Evolutionary conservation across 345 rosid genomes (phyloP).

Genomic region (Dipteronia sinensis): DNA sequence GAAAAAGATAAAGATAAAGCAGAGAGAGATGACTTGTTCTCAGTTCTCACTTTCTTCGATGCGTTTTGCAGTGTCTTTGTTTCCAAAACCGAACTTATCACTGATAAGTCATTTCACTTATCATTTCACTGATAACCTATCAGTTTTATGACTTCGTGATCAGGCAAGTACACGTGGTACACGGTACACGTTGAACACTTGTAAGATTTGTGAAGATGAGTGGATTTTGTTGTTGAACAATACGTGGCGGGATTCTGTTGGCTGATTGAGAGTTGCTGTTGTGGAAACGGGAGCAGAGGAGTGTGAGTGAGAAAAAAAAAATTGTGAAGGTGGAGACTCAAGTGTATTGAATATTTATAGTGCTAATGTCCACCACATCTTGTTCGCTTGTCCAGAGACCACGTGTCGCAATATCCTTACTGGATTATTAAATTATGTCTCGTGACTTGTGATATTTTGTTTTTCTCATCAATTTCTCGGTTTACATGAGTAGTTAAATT

Average conservation of each 20-base stretch:
- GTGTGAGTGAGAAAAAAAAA: background rate
- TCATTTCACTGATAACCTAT: background rate
- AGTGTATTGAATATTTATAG: too few relatives aligned
- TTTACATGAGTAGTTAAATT: too few relatives aligned
- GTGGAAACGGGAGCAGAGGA: background rate
- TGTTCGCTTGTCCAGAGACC: too few relatives aligned
- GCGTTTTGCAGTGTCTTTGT: constrained; percentile 46
- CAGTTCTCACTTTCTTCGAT: constrained; percentile 62
- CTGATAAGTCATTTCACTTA: rapidly evolving
- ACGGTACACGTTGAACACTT: too few relatives aligned
- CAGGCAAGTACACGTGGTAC: background rate
- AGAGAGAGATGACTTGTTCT: constrained; percentile 42
- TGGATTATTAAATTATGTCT: too few relatives aligned
- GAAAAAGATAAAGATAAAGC: constrained; percentile 35
- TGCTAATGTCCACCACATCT: too few relatives aligned
- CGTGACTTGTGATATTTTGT: too few relatives aligned
- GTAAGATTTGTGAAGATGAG: too few relatives aligned
- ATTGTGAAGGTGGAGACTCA: too few relatives aligned
- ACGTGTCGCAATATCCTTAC: too few relatives aligned
- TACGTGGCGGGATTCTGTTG: constrained; percentile 5
- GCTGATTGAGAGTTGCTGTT: background rate
- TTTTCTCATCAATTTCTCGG: too few relatives aligned
- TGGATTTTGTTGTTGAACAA: too few relatives aligned
- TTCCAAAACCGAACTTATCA: constrained; percentile 34
- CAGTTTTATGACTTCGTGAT: background rate